Base-by-base conservation (phyloP, 176 grass and related monocot species). In the Canna indica region DNA sequence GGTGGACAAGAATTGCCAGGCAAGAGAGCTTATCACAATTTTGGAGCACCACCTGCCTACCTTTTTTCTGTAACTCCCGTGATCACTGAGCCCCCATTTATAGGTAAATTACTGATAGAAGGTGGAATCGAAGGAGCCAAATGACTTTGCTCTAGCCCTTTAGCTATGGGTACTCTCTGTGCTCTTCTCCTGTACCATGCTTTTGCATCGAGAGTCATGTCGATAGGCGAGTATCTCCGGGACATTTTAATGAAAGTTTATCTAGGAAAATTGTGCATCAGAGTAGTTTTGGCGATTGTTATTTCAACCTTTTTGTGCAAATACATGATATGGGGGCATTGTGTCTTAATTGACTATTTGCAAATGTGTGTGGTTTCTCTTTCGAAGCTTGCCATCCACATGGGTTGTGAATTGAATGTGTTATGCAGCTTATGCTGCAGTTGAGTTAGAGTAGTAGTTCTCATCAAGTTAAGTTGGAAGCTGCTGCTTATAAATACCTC, bases 1-100 rank as follows among this genome's bases (percentile, higher is more conserved):
- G 44, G 69, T 90, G 27, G 86, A 93, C 41, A 84, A 67, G 59
- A 77, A 54, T 66, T 85, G 70, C 60, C 80, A 93, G 69, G 82
- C 80, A 36, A 78, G 59, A 62, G 86, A 99, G 71, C 86, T 99
- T 36, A 53, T 93, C 73, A 82, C 72, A 69, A 84, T 99, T 73
- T 88, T 99, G 94, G 86, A 93, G 76, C 90, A 86, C 63, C 80
- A 99, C 61, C 85, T 99, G 36, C 86, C 82, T 13, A 25, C 69
- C 18, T 93, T 90, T 73, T 82, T 93, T 28, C 32, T 73, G 25
- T 52, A 73, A 42, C 54, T 36, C 53, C 31, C 1, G 27, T 3
- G 5, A 53, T 29, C 35, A 6, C 20, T 18, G 13, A 10, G 34
- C 33, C 11, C 20, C 71, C 25, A 0, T 13, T 44, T 3, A 38